Evolutionary conservation across 2,329 filamentous ascomycete genomes (phyloP), one percentile per base, ranked within the genome.

Genomic region (Nannizzia gypsea): DNA sequence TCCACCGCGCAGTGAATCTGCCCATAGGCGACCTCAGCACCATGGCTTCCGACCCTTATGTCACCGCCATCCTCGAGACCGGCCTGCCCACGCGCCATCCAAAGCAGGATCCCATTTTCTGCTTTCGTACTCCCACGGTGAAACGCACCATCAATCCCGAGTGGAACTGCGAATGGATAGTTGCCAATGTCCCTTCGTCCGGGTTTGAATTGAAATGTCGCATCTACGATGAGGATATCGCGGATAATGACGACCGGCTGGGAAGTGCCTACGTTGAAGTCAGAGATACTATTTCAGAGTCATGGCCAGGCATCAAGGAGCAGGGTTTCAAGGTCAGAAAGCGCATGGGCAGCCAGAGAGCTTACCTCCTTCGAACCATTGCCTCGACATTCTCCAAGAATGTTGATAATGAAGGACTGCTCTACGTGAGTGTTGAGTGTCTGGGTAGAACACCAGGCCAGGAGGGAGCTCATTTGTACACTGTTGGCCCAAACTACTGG

Each of bases 181-280:
- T 97, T 24, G 89, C 89, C 62, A 95, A 96, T 66, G 81, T 96
- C 1, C 91, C 92, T 0, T 77, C 85, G 0, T 83, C 81, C 0
- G 91, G 91, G 3, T 95, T 96, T 74, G 81, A 80, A 60, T 80
- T 97, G 66, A 96, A 96, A 71, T 90, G 89, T 63, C 82, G 89
- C 58, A 74, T 97, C 17, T 95, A 91, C 73, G 92, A 97, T 68
- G 92, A 97, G 71, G 92, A 97, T 73, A 84, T 85, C 36, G 83
- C 86, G 1, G 89, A 96, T 70, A 83, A 87, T 64, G 88, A 97
- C 69, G 92, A 97, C 73, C 81, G 89, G 26, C 80, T 97, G 20
- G 92, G 92, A 9, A 95, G 93, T 68, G 89, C 89, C 2, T 90
- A 90, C 54, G 77, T 96, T 59, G 74, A 81, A 17, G 83, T 88